A percentile compares a stretch with the other conserved stretches of the same genome.
Evolutionary conservation across 768 basidiomycete genomes (phyloP).

Genomic region (Ramaria sp.): DNA sequence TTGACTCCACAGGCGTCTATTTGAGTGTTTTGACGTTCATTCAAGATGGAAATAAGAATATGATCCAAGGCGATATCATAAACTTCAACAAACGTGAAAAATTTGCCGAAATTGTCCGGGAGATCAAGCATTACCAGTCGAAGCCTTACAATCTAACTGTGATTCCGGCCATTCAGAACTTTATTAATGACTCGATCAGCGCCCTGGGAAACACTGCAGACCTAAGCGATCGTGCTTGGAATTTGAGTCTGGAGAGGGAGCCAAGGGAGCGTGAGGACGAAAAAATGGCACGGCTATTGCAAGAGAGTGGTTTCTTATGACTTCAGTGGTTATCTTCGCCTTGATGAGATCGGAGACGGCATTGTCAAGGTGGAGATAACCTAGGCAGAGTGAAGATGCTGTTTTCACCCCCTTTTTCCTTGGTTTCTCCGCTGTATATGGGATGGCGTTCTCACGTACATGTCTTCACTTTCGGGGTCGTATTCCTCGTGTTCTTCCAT

Average conservation of each 20-base stretch:
- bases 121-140: constrained; percentile 94
- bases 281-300: constrained; percentile 84
- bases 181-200: constrained; percentile 69
- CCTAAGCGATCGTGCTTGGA: constrained; percentile 73
- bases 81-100: constrained; percentile 95
- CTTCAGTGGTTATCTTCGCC: background rate
- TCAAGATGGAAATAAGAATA: constrained; percentile 91
- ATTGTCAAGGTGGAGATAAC: background rate
- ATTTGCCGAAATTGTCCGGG: constrained; percentile 91
- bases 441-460: background rate
- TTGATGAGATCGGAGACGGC: background rate
- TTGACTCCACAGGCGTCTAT: constrained; percentile 66
- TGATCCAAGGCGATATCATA: constrained; percentile 61
- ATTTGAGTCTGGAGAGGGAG: constrained; percentile 76
- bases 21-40: constrained; percentile 96
- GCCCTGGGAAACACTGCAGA: constrained; percentile 59
- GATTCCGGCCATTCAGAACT: constrained; percentile 56
- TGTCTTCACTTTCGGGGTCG: too few species aligned
- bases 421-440: background rate
- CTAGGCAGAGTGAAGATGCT: background rate
- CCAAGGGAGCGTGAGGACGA: constrained; percentile 94
- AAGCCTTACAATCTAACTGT: constrained; percentile 77
- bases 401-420: background rate
- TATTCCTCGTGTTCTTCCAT: too few species aligned
- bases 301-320: constrained; percentile 80